These are phyloP conservation scores for Xylaria digitata DNA, from an alignment of 2,329 filamentous ascomycete species.

Conservation along the genomic window DNA sequence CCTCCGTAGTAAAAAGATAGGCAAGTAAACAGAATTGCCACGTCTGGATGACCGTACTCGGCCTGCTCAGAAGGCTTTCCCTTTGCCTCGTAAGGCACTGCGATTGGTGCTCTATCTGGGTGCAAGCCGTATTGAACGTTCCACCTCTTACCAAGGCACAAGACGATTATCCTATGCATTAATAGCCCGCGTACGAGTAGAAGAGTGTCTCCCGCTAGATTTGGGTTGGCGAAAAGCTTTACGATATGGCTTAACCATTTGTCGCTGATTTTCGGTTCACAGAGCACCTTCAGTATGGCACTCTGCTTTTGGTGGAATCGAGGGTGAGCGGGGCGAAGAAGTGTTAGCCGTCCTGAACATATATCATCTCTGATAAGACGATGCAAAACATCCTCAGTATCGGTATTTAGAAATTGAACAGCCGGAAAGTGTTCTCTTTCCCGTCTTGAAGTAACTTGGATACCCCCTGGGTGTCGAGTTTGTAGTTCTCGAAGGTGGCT, in stretches of 20 bases:
- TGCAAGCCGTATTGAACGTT: constrained; percentile 74
- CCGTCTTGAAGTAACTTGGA: constrained; percentile 58
- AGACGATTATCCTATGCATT: constrained; percentile 67
- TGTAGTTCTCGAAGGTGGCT: constrained; percentile 53
- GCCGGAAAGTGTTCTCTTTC: constrained; percentile 61
- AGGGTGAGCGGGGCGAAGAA: constrained; percentile 36
- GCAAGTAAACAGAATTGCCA: constrained; percentile 72
- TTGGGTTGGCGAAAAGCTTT: constrained; percentile 49
- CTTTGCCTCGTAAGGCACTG: constrained; percentile 75
- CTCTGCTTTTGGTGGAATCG: constrained; percentile 9
- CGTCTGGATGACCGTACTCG: constrained; percentile 76
- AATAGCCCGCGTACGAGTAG: constrained; percentile 73
- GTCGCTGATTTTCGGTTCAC: constrained; percentile 40
- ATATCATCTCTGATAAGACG: constrained; percentile 56
- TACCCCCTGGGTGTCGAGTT: constrained; percentile 51
- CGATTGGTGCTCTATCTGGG: constrained; percentile 65
- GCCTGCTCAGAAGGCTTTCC: constrained; percentile 70
- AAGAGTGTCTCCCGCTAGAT: constrained; percentile 51
- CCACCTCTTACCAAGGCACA: constrained; percentile 71
- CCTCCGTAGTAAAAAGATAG: constrained; percentile 75
- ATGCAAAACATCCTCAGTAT: constrained; percentile 59
- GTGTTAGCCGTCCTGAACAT: constrained; percentile 48
- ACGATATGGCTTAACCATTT: constrained; percentile 37
- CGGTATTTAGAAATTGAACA: constrained; percentile 63
- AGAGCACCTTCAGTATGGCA: constrained; percentile 43